Conservation (phyloP, 192 early-diverging fungal species). For the Mortierella antarctica region DNA sequence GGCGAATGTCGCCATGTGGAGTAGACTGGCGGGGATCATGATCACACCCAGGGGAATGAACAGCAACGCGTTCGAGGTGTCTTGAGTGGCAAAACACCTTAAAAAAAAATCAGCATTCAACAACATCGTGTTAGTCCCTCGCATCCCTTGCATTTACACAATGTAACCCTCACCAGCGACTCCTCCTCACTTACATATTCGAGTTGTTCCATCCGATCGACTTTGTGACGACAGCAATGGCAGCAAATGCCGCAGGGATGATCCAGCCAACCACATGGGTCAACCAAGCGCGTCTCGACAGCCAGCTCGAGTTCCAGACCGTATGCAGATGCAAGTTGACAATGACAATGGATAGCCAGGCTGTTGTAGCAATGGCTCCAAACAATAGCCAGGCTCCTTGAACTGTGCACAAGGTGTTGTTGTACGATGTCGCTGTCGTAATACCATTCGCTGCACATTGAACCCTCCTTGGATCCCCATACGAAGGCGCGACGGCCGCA, state of each 20-base stretch:
- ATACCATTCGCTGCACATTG: conserved; percentile 56
- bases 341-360: conserved; percentile 59
- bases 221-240: conserved; percentile 51
- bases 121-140: background rate
- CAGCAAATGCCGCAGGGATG: conserved; percentile 55
- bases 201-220: conserved; percentile 60
- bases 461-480: conserved; percentile 55
- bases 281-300: conserved; percentile 52
- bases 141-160: background rate
- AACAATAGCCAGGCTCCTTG: conserved; percentile 63
- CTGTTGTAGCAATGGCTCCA: conserved; percentile 52
- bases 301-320: conserved; percentile 62
- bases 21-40: conserved; percentile 52
- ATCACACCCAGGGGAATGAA: conserved; percentile 62
- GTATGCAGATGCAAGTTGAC: conserved; percentile 61
- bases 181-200: conserved; percentile 43
- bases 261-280: conserved; percentile 59
- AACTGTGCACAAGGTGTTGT: conserved; percentile 53
- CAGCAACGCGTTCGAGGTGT: conserved; percentile 35
- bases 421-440: conserved; percentile 48
- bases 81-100: conserved; percentile 46
- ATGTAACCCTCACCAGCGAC: background rate
- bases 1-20: conserved; percentile 61
- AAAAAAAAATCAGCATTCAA: background rate
- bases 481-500: conserved; percentile 52